Percentiles rank a stretch among this genome's conserved stretches.
Evolutionary conservation across 805 yeast genomes (phyloP).

Genomic region (Starmera quercuum): DNA sequence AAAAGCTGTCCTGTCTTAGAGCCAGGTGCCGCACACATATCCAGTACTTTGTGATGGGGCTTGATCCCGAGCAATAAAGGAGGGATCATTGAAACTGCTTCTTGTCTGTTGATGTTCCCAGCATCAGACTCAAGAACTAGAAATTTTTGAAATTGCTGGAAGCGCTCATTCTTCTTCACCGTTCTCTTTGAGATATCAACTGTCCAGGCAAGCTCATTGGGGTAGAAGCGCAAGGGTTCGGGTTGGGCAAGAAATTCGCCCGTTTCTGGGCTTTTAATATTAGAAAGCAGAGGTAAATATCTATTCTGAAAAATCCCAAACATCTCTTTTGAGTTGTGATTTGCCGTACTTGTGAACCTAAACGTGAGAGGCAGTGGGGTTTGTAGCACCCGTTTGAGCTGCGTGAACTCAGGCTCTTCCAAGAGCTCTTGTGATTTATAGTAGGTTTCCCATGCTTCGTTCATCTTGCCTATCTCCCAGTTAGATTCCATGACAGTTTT

Average conservation of each 20-base stretch:
- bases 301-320: conserved; percentile 60
- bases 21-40: conserved; percentile 99
- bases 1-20: conserved; percentile 95
- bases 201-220: conserved; percentile 86
- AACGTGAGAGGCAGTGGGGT: conserved; percentile 84
- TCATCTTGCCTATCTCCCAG: too few species aligned
- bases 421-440: conserved; percentile 64
- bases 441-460: conserved; percentile 81
- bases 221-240: conserved; percentile 77
- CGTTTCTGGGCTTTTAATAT: too few species aligned
- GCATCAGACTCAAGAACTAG: conserved; percentile 92
- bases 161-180: conserved; percentile 78
- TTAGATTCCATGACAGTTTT: too few species aligned
- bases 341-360: conserved; percentile 86
- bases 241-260: conserved; percentile 70
- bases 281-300: conserved; percentile 64
- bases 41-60: conserved; percentile 87
- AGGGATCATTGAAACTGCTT: conserved; percentile 98
- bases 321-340: conserved; percentile 78
- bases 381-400: conserved; percentile 73
- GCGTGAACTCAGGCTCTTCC: conserved; percentile 72
- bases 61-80: conserved; percentile 85
- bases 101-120: conserved; percentile 95
- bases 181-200: conserved; percentile 86
- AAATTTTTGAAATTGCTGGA: conserved; percentile 82